Base-by-base conservation (phyloP, 352 stramenopile species). In the Elongisporangium undulatum region DNA sequence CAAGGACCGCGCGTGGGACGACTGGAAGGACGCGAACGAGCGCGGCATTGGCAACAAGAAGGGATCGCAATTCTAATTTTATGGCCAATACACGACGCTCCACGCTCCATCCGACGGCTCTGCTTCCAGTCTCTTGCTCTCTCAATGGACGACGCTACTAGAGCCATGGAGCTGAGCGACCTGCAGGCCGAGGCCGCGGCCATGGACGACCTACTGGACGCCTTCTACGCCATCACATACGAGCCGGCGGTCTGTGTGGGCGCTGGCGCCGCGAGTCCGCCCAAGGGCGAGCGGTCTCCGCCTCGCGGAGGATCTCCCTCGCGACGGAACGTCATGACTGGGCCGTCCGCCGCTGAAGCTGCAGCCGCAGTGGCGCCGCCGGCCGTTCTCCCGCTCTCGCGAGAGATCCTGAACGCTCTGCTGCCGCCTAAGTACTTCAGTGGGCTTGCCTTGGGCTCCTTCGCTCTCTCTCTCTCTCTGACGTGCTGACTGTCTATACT, bases 21-120 rank as follows among this genome's bases (percentile, higher is more conserved):
- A 98, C 75, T 99, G 85, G 79, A 98, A 98, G 74, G 96, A 98
- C 58, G 88, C 93, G 20, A 98, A 99, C 71, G 89, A 93, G 23
- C 87, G 87, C 62, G 96, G 96, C 24, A 97, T 97, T 71, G 96
- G 96, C 56, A 99, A 99, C 76, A 99, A 99, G 75, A 94, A 91
- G 63, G 90, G 84, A 19, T 97, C 90, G 65, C 70, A 98, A 85
- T 94, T 97, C 83, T 96, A 97, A 74, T 49, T 52, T 49, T 22
- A 39, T 49, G 23, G 23, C 23, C 21, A 2, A n/a, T 57, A 22
- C 48, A 15, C 16, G 51, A 52, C 21, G 29, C 48, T 61, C 20
- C 39, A 52, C 21, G 29, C 48, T 61, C 20, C 39, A 64, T 56
- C 12, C 51, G n/a, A 16, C 50, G 54, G n/a, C n/a, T n/a, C n/a